These are phyloP conservation scores for Cercospora sp. DNA, from an alignment of 2,329 filamentous ascomycete species.

Conservation along the genomic window DNA sequence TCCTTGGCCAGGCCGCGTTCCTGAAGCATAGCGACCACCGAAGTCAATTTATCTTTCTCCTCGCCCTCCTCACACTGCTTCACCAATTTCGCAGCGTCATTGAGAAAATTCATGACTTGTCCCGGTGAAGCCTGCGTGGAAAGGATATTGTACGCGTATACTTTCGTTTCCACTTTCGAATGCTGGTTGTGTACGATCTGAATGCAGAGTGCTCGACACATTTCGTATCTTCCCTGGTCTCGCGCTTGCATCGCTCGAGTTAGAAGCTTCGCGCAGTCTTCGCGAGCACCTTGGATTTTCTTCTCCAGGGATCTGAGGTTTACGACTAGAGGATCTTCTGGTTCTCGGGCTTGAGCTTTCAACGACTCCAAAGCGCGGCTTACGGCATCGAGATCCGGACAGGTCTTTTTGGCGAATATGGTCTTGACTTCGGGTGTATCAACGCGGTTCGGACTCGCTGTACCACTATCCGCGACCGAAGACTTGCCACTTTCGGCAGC, in stretches of 20 bases:
- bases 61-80: constrained; percentile 17
- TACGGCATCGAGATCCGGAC: constrained; percentile 25
- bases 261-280: constrained; percentile 24
- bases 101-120: constrained; percentile 25
- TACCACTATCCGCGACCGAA: not conserved
- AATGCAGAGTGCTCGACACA: constrained; percentile 28
- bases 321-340: constrained; percentile 15
- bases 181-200: constrained; percentile 26
- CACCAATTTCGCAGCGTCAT: constrained; percentile 22
- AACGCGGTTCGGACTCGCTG: constrained; percentile 11
- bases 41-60: constrained; percentile 23
- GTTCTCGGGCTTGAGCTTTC: constrained; percentile 2
- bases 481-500: not conserved
- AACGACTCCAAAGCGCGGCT: constrained; percentile 25
- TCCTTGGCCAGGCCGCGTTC: constrained; percentile 17
- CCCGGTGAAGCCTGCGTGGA: constrained; percentile 24
- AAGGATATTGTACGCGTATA: constrained; percentile 32
- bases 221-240: constrained; percentile 21
- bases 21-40: constrained; percentile 24
- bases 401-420: constrained; percentile 22
- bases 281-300: constrained; percentile 19
- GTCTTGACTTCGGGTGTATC: constrained; percentile 25
- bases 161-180: constrained; percentile 24
- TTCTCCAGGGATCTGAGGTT: constrained; percentile 18
- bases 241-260: constrained; percentile 29